Evolutionary conservation across 2,329 filamentous ascomycete species (phyloP).

Genomic region (Moelleriella libera): DNA sequence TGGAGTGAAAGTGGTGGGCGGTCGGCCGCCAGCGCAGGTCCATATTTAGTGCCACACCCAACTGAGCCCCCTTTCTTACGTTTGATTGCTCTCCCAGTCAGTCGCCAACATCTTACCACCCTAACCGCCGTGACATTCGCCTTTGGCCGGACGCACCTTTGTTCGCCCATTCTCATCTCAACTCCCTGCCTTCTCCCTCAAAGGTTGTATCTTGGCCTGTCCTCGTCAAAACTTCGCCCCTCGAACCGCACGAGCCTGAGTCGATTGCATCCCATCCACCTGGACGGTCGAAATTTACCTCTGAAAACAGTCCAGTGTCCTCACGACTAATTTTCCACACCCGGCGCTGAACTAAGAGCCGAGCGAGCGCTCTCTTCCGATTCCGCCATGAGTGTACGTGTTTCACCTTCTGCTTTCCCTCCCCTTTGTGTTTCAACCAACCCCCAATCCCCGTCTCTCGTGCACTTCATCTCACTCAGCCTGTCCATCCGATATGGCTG

Average conservation of each 20-base stretch:
- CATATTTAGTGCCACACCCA: neutral
- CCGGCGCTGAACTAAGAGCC: too few species aligned
- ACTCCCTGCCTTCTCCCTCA: neutral
- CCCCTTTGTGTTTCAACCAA: slow-evolving; percentile 11
- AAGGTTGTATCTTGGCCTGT: neutral
- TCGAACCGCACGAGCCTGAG: neutral
- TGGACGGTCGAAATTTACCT: neutral
- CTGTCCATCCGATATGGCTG: neutral
- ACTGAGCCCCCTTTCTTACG: slow-evolving; percentile 1
- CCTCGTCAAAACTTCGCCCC: neutral
- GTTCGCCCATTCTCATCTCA: slow-evolving; percentile 1
- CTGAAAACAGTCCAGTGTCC: neutral
- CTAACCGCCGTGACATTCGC: neutral
- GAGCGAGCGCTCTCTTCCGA: neutral
- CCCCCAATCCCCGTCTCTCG: neutral
- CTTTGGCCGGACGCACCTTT: neutral
- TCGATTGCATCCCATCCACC: neutral
- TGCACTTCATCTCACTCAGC: neutral
- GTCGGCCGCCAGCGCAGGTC: neutral
- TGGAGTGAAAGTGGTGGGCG: neutral
- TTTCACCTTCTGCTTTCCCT: slow-evolving; percentile 9
- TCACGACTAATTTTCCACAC: neutral
- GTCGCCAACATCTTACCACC: neutral
- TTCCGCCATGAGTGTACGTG: slow-evolving; percentile 15
- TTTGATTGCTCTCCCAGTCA: neutral